A percentile compares a stretch with the other conserved stretches of the same genome.
phyloP scores from a whole-genome alignment of 805 yeast species.

The Ogataea siamensis region DNA sequence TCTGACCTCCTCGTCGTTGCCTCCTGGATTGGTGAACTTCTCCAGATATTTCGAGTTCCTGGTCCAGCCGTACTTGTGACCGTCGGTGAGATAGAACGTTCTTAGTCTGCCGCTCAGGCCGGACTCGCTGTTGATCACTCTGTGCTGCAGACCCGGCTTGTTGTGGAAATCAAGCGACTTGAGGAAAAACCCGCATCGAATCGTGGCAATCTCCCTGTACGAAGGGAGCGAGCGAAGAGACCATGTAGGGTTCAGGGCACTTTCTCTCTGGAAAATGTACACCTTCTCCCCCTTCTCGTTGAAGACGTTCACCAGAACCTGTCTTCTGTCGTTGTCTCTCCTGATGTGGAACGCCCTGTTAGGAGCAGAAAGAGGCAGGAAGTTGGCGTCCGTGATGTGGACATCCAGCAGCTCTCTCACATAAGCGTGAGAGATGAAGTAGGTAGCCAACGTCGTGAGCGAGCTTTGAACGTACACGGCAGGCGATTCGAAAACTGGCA shows the following conservation, averaged over 20 bases:
- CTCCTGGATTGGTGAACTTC: conserved; percentile 51
- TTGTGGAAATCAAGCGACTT: conserved; percentile 50
- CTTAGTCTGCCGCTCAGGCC: conserved; percentile 41
- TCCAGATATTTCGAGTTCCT: conserved; percentile 51
- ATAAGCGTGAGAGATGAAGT: conserved; percentile 42
- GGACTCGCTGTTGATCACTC: conserved; percentile 39
- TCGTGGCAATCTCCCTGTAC: conserved; percentile 48
- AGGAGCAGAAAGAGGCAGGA: conserved; percentile 39
- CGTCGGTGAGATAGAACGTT: conserved; percentile 51
- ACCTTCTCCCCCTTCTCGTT: conserved; percentile 40
- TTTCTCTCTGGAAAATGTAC: conserved; percentile 51
- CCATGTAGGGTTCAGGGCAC: conserved; percentile 52
- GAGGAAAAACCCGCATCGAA: conserved; percentile 46
- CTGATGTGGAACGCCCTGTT: conserved; percentile 47
- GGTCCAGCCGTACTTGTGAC: conserved; percentile 56
- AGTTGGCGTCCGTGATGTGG: conserved; percentile 40
- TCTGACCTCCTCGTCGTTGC: conserved; percentile 53
- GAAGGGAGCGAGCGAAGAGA: conserved; percentile 43
- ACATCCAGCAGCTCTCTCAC: conserved; percentile 38
- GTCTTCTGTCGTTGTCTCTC: conserved; percentile 46
- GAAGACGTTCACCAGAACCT: conserved; percentile 48
- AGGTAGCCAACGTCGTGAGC: conserved; percentile 40
- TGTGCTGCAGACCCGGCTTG: conserved; percentile 43
- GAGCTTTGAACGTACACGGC: conserved; percentile 45
- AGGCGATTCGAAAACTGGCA: conserved; percentile 47